Base-by-base conservation (phyloP, 2,329 filamentous ascomycete genomes). In the Stylonectria norvegica region DNA sequence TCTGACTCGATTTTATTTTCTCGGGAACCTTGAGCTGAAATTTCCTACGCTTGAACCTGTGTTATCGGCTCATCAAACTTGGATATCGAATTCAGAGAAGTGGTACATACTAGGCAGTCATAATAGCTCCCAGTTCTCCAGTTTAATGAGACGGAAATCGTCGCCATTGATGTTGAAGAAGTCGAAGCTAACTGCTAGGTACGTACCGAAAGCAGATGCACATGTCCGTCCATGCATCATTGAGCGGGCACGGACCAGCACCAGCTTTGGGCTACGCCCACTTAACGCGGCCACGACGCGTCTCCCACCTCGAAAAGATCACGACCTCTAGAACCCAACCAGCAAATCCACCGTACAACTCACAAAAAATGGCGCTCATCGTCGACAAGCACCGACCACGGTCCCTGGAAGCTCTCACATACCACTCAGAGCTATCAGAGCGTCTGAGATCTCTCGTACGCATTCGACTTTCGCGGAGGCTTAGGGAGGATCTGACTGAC, bases 361-460 rank as follows among this genome's bases (percentile, higher is more conserved):
- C 43, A 14, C 46, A 48, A 39, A 48, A 39, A 64, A 85, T 85
- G 79, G 79, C 81, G 34, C 76, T 86, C 48, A 83, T 85, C 50
- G 81, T 86, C 44, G 82, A 85, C 59, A 86, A 85, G 55, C 81
- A 85, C 58, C 73, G 81, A 18, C 87, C 87, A 5, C 78, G 85
- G 48, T 86, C 83, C 20, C 77, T 93, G 1, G 86, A 91, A 46
- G 70, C 76, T 42, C 76, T 96, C 45, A 88, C 86, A 55, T 98
- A 97, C 59, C 93, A 98, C 56, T 68, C 81, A 40, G 89, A 95
- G 48, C 79, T 98, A 31, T 96, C 93, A 9, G 84, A 89, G 18
- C 82, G 91, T 43, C 77, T 98, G 33, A 82, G 83, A 55, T 89
- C 93, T 20, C 75, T 98, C 48, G 90, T 95, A 79, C 56, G 78